Percentiles rank a stretch among this genome's conserved stretches.
Conservation (phyloP, 73 alveolate species). For the Blepharisma japonicum region DNA sequence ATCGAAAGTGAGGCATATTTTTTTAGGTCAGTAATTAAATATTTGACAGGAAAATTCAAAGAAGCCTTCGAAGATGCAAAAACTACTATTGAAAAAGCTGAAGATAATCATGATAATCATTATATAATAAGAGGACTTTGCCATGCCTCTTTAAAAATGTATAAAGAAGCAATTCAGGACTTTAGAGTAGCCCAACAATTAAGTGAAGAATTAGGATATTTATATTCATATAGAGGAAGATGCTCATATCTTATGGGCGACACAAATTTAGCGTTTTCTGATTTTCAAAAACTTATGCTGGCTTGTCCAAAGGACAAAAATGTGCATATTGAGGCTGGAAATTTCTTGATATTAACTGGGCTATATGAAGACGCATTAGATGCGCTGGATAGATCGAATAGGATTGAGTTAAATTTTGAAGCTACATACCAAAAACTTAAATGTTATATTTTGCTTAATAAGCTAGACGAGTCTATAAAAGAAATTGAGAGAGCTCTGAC, state of each 20-base stretch:
- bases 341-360: conserved; percentile 27
- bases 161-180: conserved; percentile 35
- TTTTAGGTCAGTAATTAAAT: conserved; percentile 31
- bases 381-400: conserved; percentile 21
- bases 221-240: conserved; percentile 36
- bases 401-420: too few relatives aligned
- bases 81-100: conserved; percentile 46
- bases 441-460: too few relatives aligned
- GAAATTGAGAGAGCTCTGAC: too few relatives aligned
- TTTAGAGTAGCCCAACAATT: conserved; percentile 32
- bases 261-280: conserved; percentile 37
- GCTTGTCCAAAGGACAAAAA: neutral
- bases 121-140: conserved; percentile 37
- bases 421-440: too few relatives aligned
- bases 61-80: conserved; percentile 30
- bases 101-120: conserved; percentile 44
- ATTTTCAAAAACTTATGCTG: conserved; percentile 21
- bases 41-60: conserved; percentile 20
- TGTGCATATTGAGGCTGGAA: conserved; percentile 40
- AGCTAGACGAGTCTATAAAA: too few relatives aligned
- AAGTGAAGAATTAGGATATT: conserved; percentile 18
- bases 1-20: conserved; percentile 27
- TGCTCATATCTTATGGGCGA: conserved; percentile 35
- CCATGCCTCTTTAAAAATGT: conserved; percentile 28
- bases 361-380: conserved; percentile 41